These are phyloP conservation scores for Hymenoscyphus albidus DNA, from an alignment of 2,329 filamentous ascomycete species.

Conservation along the genomic window DNA sequence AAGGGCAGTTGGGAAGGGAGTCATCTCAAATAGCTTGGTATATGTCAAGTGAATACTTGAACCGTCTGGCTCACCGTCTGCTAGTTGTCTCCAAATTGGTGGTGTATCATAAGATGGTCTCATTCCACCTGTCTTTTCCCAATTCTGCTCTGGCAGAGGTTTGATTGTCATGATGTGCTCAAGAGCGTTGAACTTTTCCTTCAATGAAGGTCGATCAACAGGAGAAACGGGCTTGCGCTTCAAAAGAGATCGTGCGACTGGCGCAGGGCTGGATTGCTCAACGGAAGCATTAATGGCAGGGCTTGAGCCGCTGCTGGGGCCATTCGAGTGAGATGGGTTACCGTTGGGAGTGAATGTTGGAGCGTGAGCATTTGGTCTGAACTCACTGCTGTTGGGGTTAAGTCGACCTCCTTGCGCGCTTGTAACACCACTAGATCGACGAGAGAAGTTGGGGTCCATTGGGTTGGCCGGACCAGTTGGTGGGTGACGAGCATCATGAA, in stretches of 20 bases:
- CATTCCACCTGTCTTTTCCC: constrained; percentile 75
- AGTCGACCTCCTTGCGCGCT: constrained; percentile 53
- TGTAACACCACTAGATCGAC: constrained; percentile 50
- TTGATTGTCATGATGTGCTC: constrained; percentile 51
- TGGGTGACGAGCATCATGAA: constrained; percentile 62
- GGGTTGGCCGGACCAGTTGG: constrained; percentile 68
- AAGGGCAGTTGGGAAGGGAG: constrained; percentile 54
- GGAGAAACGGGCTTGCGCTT: constrained; percentile 66
- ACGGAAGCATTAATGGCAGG: constrained; percentile 45
- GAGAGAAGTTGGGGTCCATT: constrained; percentile 49
- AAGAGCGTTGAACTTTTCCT: constrained; percentile 60
- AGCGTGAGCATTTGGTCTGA: constrained; percentile 80
- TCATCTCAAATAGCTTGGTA: constrained; percentile 72
- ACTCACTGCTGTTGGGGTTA: constrained; percentile 69
- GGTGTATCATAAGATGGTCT: constrained; percentile 78
- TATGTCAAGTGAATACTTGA: constrained; percentile 66
- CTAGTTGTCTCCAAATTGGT: constrained; percentile 75
- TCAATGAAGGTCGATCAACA: constrained; percentile 50
- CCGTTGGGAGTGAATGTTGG: constrained; percentile 72
- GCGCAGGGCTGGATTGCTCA: constrained; percentile 34
- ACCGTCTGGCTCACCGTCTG: constrained; percentile 67
- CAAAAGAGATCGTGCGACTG: constrained; percentile 50
- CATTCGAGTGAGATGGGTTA: constrained; percentile 23
- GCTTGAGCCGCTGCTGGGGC: constrained; percentile 63
- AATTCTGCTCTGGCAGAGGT: constrained; percentile 56